Percentiles rank a stretch among this genome's conserved stretches.
Conservation (phyloP, 139 green algal genomes). For the Penium margaritaceum region DNA sequence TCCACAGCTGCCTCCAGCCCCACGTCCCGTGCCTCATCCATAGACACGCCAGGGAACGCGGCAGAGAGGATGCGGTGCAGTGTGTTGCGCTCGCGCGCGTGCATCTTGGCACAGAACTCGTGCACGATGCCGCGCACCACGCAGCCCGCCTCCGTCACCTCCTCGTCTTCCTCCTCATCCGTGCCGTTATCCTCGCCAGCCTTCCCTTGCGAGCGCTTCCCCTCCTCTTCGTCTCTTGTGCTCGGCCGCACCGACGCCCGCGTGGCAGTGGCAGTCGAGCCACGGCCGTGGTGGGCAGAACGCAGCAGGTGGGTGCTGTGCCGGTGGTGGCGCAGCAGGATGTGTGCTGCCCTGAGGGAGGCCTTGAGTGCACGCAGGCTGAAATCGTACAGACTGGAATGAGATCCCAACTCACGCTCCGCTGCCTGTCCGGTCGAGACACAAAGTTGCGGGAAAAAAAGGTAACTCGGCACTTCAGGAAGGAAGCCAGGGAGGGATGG, state of each 20-base stretch:
- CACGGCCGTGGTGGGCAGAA: too few species aligned
- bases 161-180: neutral
- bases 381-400: slow-evolving; percentile 66
- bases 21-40: slow-evolving; percentile 24
- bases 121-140: neutral
- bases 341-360: neutral
- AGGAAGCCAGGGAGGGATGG: neutral
- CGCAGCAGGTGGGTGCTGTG: too few species aligned
- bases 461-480: neutral
- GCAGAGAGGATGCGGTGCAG: slow-evolving; percentile 27
- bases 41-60: slow-evolving; percentile 43
- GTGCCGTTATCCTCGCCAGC: neutral
- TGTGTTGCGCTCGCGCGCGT: neutral
- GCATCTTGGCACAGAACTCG: slow-evolving; percentile 1
- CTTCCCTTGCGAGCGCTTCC: too few species aligned
- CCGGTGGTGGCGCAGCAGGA: too few species aligned
- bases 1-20: slow-evolving; percentile 24
- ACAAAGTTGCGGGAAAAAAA: neutral
- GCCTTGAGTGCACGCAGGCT: slow-evolving; percentile 59
- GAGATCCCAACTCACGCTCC: slow-evolving; percentile 46
- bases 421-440: slow-evolving; percentile 9
- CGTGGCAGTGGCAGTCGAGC: too few species aligned
- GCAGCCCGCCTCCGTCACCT: neutral
- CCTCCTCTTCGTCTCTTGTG: too few species aligned
- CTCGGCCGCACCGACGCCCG: too few species aligned